A percentile compares a stretch with the other conserved stretches of the same genome.
Conservation (phyloP, 129 eudicot genomes). For the Pulicaria dysenterica region DNA sequence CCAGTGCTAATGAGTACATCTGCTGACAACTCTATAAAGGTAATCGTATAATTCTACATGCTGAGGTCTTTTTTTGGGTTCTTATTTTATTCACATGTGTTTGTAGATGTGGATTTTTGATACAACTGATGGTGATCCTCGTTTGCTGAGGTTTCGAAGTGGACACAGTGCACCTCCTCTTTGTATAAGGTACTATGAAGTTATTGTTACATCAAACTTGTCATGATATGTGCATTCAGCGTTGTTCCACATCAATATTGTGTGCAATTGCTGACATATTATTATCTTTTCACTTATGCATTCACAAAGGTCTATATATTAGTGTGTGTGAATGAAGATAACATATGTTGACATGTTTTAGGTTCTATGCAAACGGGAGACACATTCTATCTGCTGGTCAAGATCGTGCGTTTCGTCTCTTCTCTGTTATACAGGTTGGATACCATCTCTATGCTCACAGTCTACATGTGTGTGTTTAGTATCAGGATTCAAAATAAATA, state of each 20-base stretch:
- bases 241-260: not conserved
- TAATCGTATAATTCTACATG: conserved; percentile 16
- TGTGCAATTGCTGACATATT: too few relatives aligned
- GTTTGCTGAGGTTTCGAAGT: conserved; percentile 82
- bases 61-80: not conserved
- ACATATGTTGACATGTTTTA: conserved; percentile 18
- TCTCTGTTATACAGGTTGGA: conserved; percentile 80
- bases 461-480: not conserved
- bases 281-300: too few relatives aligned
- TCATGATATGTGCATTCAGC: not conserved
- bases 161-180: conserved; percentile 99
- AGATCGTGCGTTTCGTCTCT: conserved; percentile 97
- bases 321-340: too few relatives aligned
- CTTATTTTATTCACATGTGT: conserved; percentile 2
- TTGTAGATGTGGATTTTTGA: conserved; percentile 95
- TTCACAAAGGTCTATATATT: too few relatives aligned
- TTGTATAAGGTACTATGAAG: conserved; percentile 60
- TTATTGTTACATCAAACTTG: conserved; percentile 2
- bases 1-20: conserved; percentile 95
- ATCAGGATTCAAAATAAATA: too few relatives aligned
- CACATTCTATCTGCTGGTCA: conserved; percentile 97
- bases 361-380: conserved; percentile 94
- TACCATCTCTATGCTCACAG: not conserved
- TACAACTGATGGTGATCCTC: conserved; percentile 94
- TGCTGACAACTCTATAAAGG: conserved; percentile 90